Evolutionary conservation across 2,329 filamentous ascomycete genomes (phyloP), one percentile per base, ranked within the genome.

Genomic region (Aureobasidium sp.): DNA sequence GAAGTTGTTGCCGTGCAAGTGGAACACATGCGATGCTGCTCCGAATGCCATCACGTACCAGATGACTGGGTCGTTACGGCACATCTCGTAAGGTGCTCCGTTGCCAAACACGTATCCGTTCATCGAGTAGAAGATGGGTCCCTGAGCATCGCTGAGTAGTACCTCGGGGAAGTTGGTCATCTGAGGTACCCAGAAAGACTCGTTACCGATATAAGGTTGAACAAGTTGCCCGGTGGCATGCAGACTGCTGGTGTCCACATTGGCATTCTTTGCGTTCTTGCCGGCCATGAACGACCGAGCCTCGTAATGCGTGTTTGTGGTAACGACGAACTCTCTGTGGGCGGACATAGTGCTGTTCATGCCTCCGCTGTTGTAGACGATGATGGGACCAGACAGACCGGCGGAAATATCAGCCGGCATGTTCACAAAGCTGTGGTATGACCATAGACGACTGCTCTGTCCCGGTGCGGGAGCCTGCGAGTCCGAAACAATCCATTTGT

Each of bases 21-120:
- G 73, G 63, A 74, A 73, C 25, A 73, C 71, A 53, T 76, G 73
- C 20, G 68, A 69, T 18, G 68, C 70, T 20, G 45, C 48, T 20
- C 71, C 72, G 27, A 69, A 71, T 13, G 73, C 70, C 62, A 71
- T 71, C 31, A 73, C 64, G 56, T 75, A 76, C 74, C 73, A 76
- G 61, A 76, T 74, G n/a, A 72, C 72, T 13, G 70, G 67, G 47
- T 76, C 74, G 63, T 71, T 63, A 3, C 70, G 33, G 62, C 73
- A 76, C 71, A 75, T 75, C 48, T 75, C 68, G 67, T 73, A 75
- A 15, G 69, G 65, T 13, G 74, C 73, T 36, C 68, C 70, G 65
- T 76, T 76, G 56, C 68, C 68, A 58, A 72, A 72, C 47, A 76
- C 67, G 66, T 71, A 74, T 23, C 74, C 72, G 53, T 75, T 76